Evolutionary conservation across 2,329 filamentous ascomycete genomes (phyloP), one percentile per base, ranked within the genome.

Genomic region (Fusarium verticillioides): DNA sequence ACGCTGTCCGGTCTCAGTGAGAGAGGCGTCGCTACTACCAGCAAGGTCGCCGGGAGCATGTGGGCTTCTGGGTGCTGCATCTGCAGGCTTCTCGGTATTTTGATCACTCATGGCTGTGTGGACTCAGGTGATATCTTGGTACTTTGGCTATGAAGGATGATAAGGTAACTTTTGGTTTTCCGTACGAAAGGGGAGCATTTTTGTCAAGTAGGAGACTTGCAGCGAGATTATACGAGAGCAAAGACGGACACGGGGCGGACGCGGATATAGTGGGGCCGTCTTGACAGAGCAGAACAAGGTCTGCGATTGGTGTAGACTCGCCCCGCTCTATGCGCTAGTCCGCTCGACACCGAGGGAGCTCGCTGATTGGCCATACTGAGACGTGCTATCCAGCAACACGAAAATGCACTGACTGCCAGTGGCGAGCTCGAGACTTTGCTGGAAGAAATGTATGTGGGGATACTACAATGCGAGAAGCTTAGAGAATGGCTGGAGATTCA

Each of bases 91-190:
- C 18, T 58, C n/a, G 4, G 30, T 16, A 21, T 12, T 34, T 26
- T 34, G n/a, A 26, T 16, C 15, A 26, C 18, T 56, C 37, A 56
- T 56, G 5, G 4, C 32, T 10, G 15, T 12, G 18, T 26, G n/a
- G 5, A 26, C 5, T 43, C 18, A 32, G 16, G n/a, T 6, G 2
- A 13, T 3, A 30, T 9, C 2, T 54, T 40, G 13, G 8, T 12
- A 16, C 6, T 34, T 2, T 19, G 11, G 2, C 0, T 5, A 4
- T 21, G n/a, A 26, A 53, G 3, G 9, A 9, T 11, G 0, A 4
- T 21, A 52, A 36, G 12, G 12, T 13, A 7, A 0, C 19, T 10
- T 16, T 30, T 13, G 15, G 4, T 28, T 26, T 26, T 19, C 11
- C 4, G n/a, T 2, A 34, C 19, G 13, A 39, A 53, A 54, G 10